Conservation (phyloP, 805 yeast species). For the Saccharomycopsis capsularis region DNA sequence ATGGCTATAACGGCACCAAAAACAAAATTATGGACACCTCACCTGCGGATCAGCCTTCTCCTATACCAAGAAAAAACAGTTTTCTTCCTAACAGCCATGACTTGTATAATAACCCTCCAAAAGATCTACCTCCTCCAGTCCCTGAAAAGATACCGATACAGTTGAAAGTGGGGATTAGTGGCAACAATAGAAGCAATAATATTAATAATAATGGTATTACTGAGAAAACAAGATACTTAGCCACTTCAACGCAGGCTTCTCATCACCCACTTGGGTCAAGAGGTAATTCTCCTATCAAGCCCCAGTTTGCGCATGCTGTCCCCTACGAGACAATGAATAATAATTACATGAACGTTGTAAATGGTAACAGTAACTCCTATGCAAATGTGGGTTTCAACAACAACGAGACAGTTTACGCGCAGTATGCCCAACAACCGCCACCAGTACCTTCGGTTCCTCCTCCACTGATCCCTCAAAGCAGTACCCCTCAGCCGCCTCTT, state of each 20-base stretch:
- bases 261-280: not conserved
- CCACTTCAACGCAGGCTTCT: not conserved
- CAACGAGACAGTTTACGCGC: too few relatives aligned
- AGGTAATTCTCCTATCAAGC: slow-evolving; percentile 4
- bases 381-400: too few relatives aligned
- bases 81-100: not conserved
- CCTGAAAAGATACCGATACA: too few relatives aligned
- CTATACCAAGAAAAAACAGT: slow-evolving; percentile 16
- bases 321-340: too few relatives aligned
- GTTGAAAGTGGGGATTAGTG: too few relatives aligned
- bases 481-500: not conserved
- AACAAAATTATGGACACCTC: too few relatives aligned
- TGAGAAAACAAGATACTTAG: not conserved
- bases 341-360: not conserved
- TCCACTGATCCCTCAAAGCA: not conserved
- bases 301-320: slow-evolving; percentile 14
- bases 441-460: slow-evolving; percentile 20
- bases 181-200: too few relatives aligned
- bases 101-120: not conserved
- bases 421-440: slow-evolving; percentile 16
- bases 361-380: too few relatives aligned
- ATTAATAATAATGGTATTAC: too few relatives aligned
- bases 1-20: too few relatives aligned
- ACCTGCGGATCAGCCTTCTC: slow-evolving; percentile 10
- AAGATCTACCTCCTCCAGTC: slow-evolving; percentile 16